A percentile compares a stretch with the other conserved stretches of the same genome.
Conservation (phyloP, 129 eudicot genomes). For the Chrysanthemum seticuspe region DNA sequence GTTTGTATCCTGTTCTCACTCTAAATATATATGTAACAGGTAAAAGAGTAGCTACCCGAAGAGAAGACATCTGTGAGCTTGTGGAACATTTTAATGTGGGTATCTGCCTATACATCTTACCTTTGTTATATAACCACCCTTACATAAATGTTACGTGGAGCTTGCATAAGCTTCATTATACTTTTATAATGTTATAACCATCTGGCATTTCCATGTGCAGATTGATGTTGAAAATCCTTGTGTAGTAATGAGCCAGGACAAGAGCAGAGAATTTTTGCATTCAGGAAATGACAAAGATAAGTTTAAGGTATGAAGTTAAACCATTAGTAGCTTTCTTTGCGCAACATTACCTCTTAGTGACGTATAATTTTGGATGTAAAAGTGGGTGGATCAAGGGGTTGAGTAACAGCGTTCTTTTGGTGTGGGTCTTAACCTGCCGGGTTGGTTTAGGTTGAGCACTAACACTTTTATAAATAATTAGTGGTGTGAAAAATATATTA, state of each 20-base stretch:
- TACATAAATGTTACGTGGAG: neutral
- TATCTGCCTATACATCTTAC: conserved; percentile 23
- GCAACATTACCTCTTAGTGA: neutral
- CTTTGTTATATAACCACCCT: neutral
- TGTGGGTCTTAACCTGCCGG: no score
- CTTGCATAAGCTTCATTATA: conserved; percentile 7
- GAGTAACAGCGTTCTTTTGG: neutral
- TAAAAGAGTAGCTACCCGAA: conserved; percentile 59
- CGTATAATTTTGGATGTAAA: conserved; percentile 12
- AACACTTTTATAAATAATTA: no score
- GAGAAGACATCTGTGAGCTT: conserved; percentile 76
- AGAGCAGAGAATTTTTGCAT: conserved; percentile 93
- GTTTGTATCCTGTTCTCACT: neutral
- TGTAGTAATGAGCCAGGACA: conserved; percentile 92
- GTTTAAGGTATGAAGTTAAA: conserved; percentile 60
- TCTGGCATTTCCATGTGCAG: conserved; percentile 42
- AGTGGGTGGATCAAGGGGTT: neutral
- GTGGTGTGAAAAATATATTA: no score
- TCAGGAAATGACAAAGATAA: conserved; percentile 91
- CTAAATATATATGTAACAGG: conserved; percentile 49
- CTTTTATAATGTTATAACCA: neutral
- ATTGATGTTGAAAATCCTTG: conserved; percentile 99
- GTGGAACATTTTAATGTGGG: conserved; percentile 90
- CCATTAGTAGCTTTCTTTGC: neutral
- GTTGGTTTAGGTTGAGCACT: neutral